phyloP scores from a whole-genome alignment of 192 early-diverging fungal species.

The Coemansia sp. region DNA sequence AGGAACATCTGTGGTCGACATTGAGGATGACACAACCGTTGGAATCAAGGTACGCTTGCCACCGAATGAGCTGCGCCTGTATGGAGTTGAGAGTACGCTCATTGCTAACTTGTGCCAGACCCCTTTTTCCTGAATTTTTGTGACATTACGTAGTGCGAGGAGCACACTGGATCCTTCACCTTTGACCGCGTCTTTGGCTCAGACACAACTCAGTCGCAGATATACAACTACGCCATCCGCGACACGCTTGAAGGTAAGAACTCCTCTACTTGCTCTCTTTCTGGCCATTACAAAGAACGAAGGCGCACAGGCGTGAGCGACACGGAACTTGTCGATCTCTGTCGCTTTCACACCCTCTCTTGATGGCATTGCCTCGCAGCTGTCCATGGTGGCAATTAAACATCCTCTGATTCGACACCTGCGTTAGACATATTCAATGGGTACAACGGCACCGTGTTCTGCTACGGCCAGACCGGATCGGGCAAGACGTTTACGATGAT shows the following conservation, averaged over 20 bases:
- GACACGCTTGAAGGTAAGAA: slow-evolving; percentile 86
- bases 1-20: slow-evolving; percentile 78
- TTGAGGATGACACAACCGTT: slow-evolving; percentile 64
- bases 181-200: slow-evolving; percentile 92
- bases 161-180: slow-evolving; percentile 71
- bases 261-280: background rate
- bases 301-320: background rate
- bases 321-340: background rate
- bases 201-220: slow-evolving; percentile 74
- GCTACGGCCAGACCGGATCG: slow-evolving; percentile 98
- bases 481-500: slow-evolving; percentile 99
- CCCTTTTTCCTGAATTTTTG: background rate
- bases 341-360: no score
- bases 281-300: background rate
- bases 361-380: no score
- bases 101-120: background rate
- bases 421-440: slow-evolving; percentile 84
- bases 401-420: background rate
- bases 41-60: slow-evolving; percentile 36
- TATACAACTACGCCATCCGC: slow-evolving; percentile 89
- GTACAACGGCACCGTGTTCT: slow-evolving; percentile 99
- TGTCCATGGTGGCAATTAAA: no score
- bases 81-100: background rate
- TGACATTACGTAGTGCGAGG: slow-evolving; percentile 46
- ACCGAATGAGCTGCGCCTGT: background rate